Evolutionary conservation across 345 rosid genomes (phyloP), one percentile per base, ranked within the genome.

Genomic region (Corymbia maculata): DNA sequence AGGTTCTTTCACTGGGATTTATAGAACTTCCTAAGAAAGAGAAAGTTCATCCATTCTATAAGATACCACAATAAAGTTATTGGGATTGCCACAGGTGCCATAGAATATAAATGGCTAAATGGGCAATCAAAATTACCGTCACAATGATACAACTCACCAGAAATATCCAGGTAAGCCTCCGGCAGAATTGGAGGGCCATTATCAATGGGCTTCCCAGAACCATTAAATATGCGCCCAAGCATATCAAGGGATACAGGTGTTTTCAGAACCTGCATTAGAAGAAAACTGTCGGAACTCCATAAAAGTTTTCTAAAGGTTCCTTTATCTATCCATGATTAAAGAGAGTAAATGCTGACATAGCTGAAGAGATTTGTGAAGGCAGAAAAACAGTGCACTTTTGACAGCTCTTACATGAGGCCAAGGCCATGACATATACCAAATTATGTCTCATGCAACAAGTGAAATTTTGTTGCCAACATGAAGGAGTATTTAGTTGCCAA

Each of bases 1-100:
- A 97, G 70, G 99, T 97, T 93, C 99, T 94, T 92, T 97, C 99
- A 92, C 99, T 96, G 24, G 99, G 99, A 90, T 97, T 97, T 88
- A 97, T 97, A 75, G 99, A 97, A 91, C 99, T 96, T 86, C 99
- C 99, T 96, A 90, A 30, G 84, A 88, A 79, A 45, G 44, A 49
- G 64, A 42, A 24, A 51, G 84, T 17, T 66, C 80, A 55, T 59
- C 59, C 79, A 68, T 30, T 68, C 79, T 1, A 30, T 75, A 51
- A 42, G 61, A n/a, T 47, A 55, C 45, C 32, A 85, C 64, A n/a
- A 85, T 45, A n/a, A 30, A 4, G 86, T 85, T 51, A 22, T 85
- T 19, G 28, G 47, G 17, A 68, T 68, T 30, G 51, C 22, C 51
- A 49, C 55, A 50, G 28, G 52, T 70, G 19, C 55, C 47, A 30